These are phyloP conservation scores for Pleurozium schreberi DNA, from an alignment of 225 moss, liverwort and hornwort species.

Conservation along the genomic window DNA sequence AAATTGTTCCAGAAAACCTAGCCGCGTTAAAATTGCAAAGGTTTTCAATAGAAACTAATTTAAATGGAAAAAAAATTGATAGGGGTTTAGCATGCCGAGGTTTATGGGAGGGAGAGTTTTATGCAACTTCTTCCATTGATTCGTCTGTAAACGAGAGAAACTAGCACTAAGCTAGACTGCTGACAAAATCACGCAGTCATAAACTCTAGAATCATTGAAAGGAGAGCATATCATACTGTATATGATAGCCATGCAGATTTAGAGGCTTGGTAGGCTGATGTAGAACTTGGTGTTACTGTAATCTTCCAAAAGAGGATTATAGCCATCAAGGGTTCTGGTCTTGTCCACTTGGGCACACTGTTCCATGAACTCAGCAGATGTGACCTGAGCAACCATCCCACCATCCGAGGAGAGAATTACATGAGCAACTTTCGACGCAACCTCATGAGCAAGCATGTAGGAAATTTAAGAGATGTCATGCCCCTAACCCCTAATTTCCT, in stretches of 20 bases:
- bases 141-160: not conserved
- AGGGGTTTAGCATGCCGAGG: not conserved
- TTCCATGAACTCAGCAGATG: constrained; percentile 78
- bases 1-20: not conserved
- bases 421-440: not conserved
- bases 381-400: constrained; percentile 44
- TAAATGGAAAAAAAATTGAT: not conserved
- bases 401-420: not conserved
- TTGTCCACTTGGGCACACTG: constrained; percentile 76
- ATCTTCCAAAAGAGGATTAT: constrained; percentile 90
- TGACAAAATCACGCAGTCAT: not conserved
- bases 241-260: not conserved
- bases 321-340: constrained; percentile 77
- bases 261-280: constrained; percentile 60
- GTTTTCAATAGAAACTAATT: not conserved
- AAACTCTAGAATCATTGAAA: not conserved
- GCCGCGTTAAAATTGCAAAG: not conserved
- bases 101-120: not conserved
- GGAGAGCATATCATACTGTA: not conserved
- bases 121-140: not conserved
- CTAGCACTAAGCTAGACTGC: not conserved
- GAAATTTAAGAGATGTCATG: not conserved
- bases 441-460: not conserved
- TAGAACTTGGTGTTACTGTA: constrained; percentile 89
- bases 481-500: not conserved